Evolutionary conservation across 1,139 yeast genomes (phyloP).

Genomic region (Citeromyces hawaiiensis): DNA sequence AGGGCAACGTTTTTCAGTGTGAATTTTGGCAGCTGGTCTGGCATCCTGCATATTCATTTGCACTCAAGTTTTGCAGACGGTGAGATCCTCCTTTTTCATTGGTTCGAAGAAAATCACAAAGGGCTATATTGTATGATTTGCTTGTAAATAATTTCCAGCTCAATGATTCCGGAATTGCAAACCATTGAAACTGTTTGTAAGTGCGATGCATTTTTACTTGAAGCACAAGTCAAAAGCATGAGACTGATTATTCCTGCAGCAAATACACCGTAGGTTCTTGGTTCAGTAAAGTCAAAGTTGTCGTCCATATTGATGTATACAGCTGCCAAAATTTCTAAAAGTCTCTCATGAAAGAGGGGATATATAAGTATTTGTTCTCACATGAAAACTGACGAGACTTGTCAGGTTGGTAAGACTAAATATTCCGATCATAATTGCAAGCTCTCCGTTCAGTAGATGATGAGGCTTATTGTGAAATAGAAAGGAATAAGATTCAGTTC

Average conservation of each 20-base stretch:
- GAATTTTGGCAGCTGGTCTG: conserved; percentile 25
- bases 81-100: too few relatives aligned
- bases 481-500: too few relatives aligned
- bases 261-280: conserved; percentile 37
- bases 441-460: too few relatives aligned
- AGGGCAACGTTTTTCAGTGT: conserved; percentile 29
- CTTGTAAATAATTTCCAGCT: too few relatives aligned
- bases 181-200: conserved; percentile 30
- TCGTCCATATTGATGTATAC: conserved; percentile 35
- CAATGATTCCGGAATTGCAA: conserved; percentile 39
- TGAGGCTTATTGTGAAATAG: too few relatives aligned
- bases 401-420: too few relatives aligned
- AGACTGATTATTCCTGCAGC: conserved; percentile 25
- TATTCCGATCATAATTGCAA: too few relatives aligned
- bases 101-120: too few relatives aligned
- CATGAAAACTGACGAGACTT: too few relatives aligned
- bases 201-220: conserved; percentile 21
- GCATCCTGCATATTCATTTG: background rate
- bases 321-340: conserved; percentile 31
- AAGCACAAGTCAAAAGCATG: conserved; percentile 19
- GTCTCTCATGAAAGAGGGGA: too few relatives aligned
- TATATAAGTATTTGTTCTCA: too few relatives aligned
- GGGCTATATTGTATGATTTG: too few relatives aligned
- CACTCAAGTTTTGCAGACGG: background rate
- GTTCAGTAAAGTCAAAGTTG: conserved; percentile 24